Evolutionary conservation across 148 eudicot species (phyloP).

Genomic region (Rheum nobile): DNA sequence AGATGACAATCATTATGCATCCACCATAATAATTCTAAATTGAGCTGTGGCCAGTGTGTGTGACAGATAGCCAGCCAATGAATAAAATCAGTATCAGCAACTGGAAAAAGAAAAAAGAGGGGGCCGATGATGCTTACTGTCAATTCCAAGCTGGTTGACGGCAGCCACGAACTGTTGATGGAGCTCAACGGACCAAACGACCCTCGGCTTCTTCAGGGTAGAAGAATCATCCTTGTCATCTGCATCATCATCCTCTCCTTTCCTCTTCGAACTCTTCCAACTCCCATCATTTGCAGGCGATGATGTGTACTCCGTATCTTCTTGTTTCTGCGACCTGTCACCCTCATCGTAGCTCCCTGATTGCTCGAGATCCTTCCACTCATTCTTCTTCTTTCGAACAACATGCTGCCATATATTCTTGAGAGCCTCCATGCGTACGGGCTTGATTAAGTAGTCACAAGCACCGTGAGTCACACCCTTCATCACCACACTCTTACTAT

Average conservation of each 20-base stretch:
- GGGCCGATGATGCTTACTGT: constrained; percentile 14
- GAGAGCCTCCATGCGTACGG: constrained; percentile 32
- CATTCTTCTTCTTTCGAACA: constrained; percentile 27
- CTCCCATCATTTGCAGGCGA: constrained; percentile 14
- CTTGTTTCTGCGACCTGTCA: constrained; percentile 30
- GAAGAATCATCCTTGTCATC: constrained; percentile 11
- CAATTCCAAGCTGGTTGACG: constrained; percentile 25
- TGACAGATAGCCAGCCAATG: background rate
- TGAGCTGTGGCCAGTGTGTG: background rate
- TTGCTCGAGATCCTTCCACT: constrained; percentile 41
- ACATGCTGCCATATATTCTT: constrained; percentile 54
- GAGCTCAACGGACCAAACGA: constrained; percentile 29
- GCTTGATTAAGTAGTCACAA: constrained; percentile 47
- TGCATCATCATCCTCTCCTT: constrained; percentile 10
- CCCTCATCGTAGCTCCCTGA: constrained; percentile 44
- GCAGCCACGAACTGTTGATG: constrained; percentile 25
- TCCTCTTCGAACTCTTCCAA: constrained; percentile 13
- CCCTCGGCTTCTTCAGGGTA: constrained; percentile 20
- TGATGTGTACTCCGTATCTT: constrained; percentile 18
- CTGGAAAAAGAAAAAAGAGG: background rate
- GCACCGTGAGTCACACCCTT: constrained; percentile 45
- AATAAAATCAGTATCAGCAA: background rate
- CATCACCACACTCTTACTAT: constrained; percentile 29
- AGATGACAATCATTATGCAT: background rate
- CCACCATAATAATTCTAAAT: background rate